Percentiles rank a stretch among this genome's conserved stretches.
phyloP scores from a whole-genome alignment of 2,329 filamentous ascomycete genomes.

The Whalleya microplaca region DNA sequence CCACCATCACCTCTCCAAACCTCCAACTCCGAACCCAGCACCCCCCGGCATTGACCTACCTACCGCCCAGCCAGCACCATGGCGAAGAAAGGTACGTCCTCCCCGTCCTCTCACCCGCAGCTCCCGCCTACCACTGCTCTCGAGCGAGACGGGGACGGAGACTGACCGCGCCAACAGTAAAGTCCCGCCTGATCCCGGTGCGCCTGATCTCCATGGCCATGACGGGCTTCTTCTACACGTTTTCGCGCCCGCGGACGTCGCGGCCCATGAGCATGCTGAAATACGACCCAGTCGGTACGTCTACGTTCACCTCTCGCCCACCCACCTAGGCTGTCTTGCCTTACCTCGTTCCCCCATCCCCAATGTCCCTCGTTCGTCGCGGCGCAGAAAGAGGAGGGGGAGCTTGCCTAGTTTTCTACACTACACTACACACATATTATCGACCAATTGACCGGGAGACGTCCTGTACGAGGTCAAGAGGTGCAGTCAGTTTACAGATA shows the following conservation, averaged over 20 bases:
- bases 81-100: constrained; percentile 49
- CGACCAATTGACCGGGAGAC: background rate
- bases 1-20: too few species aligned
- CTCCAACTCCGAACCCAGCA: background rate
- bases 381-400: too few species aligned
- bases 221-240: constrained; percentile 96
- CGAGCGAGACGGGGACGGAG: background rate
- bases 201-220: constrained; percentile 97
- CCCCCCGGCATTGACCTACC: background rate
- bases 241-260: constrained; percentile 78
- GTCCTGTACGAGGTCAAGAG: too few species aligned
- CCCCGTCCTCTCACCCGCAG: background rate
- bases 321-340: background rate
- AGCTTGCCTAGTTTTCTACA: too few species aligned
- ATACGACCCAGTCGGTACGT: constrained; percentile 92
- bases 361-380: background rate
- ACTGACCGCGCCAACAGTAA: constrained; percentile 57
- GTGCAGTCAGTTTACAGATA: too few species aligned
- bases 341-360: background rate
- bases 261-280: constrained; percentile 95
- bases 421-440: too few species aligned
- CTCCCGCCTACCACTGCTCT: background rate
- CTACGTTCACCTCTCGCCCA: background rate
- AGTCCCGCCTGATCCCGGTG: constrained; percentile 90
- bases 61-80: constrained; percentile 32